phyloP scores from a whole-genome alignment of 1,139 yeast species.

The Hyphopichia fennica region DNA sequence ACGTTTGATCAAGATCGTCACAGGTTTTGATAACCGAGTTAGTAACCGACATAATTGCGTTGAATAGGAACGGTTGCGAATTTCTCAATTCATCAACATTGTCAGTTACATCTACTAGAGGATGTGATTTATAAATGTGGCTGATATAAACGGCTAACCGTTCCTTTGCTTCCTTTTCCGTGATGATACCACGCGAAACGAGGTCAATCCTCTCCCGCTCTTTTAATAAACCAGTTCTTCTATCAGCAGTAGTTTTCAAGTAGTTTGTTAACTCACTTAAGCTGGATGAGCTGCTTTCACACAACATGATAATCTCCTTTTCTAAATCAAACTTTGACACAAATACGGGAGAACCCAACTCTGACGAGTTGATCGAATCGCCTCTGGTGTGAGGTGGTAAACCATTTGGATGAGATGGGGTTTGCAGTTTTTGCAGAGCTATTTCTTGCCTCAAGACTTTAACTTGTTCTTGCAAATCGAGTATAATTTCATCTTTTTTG shows the following conservation, averaged over 20 bases:
- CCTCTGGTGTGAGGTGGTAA: background rate
- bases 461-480: slow-evolving; percentile 20
- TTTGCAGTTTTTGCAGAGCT: background rate
- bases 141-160: slow-evolving; percentile 45
- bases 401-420: background rate
- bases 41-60: slow-evolving; percentile 64
- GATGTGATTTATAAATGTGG: slow-evolving; percentile 42
- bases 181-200: slow-evolving; percentile 46
- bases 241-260: slow-evolving; percentile 35
- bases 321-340: slow-evolving; percentile 34
- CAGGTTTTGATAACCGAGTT: slow-evolving; percentile 40
- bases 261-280: slow-evolving; percentile 40
- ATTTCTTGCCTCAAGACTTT: slow-evolving; percentile 14
- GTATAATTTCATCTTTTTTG: slow-evolving; percentile 12
- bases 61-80: slow-evolving; percentile 60
- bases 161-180: slow-evolving; percentile 49
- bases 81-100: slow-evolving; percentile 49
- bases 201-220: slow-evolving; percentile 36
- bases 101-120: slow-evolving; percentile 52
- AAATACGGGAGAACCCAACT: slow-evolving; percentile 26
- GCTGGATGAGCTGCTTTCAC: slow-evolving; percentile 24
- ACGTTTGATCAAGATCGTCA: slow-evolving; percentile 30
- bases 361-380: slow-evolving; percentile 7
- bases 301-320: slow-evolving; percentile 35
- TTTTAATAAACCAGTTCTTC: slow-evolving; percentile 33